Base-by-base conservation (phyloP, 2,329 filamentous ascomycete genomes). In the Graphilbum sp. region DNA sequence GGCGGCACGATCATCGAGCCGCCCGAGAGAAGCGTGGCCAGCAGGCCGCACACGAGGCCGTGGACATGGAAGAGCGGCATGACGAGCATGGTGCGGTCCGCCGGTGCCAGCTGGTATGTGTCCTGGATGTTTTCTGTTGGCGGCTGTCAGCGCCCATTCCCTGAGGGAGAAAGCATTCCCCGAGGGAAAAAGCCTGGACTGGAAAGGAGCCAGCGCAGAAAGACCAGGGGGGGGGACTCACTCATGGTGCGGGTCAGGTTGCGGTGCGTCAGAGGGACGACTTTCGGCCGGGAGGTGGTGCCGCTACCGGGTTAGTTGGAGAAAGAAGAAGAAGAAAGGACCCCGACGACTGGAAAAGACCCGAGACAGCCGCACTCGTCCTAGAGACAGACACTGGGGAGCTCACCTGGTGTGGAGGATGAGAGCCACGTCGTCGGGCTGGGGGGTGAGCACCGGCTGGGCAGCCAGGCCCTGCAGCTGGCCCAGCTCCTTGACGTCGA, bases 61-160 rank as follows among this genome's bases (percentile, higher is more conserved):
- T 90, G 84, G 35, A 92, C 84, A 58, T 92, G 84, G 66, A 92
- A 92, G 2, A 92, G 68, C 16, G 84, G 84, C 84, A 92, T 92
- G 43, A 92, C 83, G 15, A 92, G 69, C 69, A 86, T 78, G 21
- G 84, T 88, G 34, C 84, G 74, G 55, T 92, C 84, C 37, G 67
- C 54, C 6, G 72, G 55, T 0, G 72, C 77, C 43, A 92, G 67
- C 40, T 78, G 57, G 55, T 92, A 92, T 7, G 84, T 92, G 41
- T 68, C 63, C 51, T 79, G 67, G 53, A 92, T 85, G 58, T 90
- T 92, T 50, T 69, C 70, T 76, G n/a, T n/a, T n/a, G n/a, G n/a
- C n/a, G n/a, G n/a, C n/a, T n/a, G n/a, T n/a, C n/a, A n/a, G n/a
- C n/a, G n/a, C n/a, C n/a, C n/a, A n/a, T n/a, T n/a, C n/a, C n/a